These are phyloP conservation scores for Arthrobotrys sinensis DNA, from an alignment of 2,329 filamentous ascomycete species.

Conservation along the genomic window DNA sequence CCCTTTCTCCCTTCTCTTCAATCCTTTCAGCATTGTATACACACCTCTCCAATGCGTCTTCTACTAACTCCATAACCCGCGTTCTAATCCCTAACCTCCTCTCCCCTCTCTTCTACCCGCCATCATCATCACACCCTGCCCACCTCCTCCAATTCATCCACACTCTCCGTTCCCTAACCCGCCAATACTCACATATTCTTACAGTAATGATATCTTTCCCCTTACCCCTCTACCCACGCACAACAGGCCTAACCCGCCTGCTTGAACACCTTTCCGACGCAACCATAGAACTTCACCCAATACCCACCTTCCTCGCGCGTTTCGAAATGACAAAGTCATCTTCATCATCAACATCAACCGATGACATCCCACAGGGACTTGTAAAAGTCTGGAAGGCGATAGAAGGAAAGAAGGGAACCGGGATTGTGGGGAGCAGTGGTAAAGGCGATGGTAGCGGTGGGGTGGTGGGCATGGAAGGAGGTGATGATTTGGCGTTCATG, in stretches of 20 bases:
- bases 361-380: slow-evolving; percentile 86
- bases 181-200: slow-evolving; percentile 76
- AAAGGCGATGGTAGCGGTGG: slow-evolving; percentile 80
- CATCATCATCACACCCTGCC: slow-evolving; percentile 78
- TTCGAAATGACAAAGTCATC: slow-evolving; percentile 70
- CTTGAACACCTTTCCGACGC: slow-evolving; percentile 88
- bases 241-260: slow-evolving; percentile 83
- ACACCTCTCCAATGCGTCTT: slow-evolving; percentile 73
- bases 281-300: slow-evolving; percentile 85
- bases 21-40: slow-evolving; percentile 76
- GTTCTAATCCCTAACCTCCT: slow-evolving; percentile 87
- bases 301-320: slow-evolving; percentile 71
- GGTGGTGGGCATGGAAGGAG: slow-evolving; percentile 78
- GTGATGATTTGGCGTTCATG: slow-evolving; percentile 91
- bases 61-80: slow-evolving; percentile 78
- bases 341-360: slow-evolving; percentile 73
- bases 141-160: slow-evolving; percentile 87
- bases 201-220: slow-evolving; percentile 84
- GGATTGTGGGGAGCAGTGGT: slow-evolving; percentile 24
- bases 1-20: slow-evolving; percentile 72
- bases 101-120: slow-evolving; percentile 86
- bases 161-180: slow-evolving; percentile 80
- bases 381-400: slow-evolving; percentile 86
- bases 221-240: slow-evolving; percentile 82
- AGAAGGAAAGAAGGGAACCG: slow-evolving; percentile 71